These are phyloP conservation scores for Rhizopus delemar DNA, from an alignment of 371 early-diverging fungal species.

Conservation along the genomic window DNA sequence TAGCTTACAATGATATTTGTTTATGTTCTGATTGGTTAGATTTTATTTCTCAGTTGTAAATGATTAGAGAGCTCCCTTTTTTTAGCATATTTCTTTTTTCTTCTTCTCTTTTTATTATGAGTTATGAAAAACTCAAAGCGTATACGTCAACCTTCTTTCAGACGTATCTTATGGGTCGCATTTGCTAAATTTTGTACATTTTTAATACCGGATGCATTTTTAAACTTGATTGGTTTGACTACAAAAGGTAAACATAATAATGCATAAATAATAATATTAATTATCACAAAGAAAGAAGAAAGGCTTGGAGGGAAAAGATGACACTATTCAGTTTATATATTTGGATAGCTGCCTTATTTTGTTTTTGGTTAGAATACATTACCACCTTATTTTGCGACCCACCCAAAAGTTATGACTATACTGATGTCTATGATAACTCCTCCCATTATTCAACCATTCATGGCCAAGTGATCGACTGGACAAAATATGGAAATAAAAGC, in stretches of 20 bases:
- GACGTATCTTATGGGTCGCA: slow-evolving; percentile 32
- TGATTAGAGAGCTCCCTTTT: background rate
- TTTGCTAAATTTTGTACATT: slow-evolving; percentile 26
- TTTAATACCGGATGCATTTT: slow-evolving; percentile 17
- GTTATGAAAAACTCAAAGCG: slow-evolving; percentile 12
- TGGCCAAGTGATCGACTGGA: slow-evolving; percentile 43
- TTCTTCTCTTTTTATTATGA: background rate
- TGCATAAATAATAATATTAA: background rate
- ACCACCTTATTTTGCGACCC: slow-evolving; percentile 47
- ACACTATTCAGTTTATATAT: slow-evolving; percentile 33
- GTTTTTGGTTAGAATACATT: slow-evolving; percentile 51
- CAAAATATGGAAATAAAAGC: slow-evolving; percentile 15
- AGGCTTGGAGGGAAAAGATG: slow-evolving; percentile 54
- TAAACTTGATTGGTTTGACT: slow-evolving; percentile 26
- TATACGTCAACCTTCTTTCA: slow-evolving; percentile 22
- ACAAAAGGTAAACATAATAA: slow-evolving; percentile 29
- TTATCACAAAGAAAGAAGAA: slow-evolving; percentile 29
- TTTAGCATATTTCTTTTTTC: background rate
- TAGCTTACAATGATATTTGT: too few species aligned
- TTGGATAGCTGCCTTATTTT: slow-evolving; percentile 29
- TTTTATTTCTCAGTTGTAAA: background rate
- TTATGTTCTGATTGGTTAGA: background rate
- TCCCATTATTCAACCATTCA: slow-evolving; percentile 34
- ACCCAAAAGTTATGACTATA: slow-evolving; percentile 27
- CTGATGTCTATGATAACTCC: slow-evolving; percentile 27